These are phyloP conservation scores for Trichosporon asahii DNA, from an alignment of 1,284 basidiomycete genomes.

Conservation along the genomic window DNA sequence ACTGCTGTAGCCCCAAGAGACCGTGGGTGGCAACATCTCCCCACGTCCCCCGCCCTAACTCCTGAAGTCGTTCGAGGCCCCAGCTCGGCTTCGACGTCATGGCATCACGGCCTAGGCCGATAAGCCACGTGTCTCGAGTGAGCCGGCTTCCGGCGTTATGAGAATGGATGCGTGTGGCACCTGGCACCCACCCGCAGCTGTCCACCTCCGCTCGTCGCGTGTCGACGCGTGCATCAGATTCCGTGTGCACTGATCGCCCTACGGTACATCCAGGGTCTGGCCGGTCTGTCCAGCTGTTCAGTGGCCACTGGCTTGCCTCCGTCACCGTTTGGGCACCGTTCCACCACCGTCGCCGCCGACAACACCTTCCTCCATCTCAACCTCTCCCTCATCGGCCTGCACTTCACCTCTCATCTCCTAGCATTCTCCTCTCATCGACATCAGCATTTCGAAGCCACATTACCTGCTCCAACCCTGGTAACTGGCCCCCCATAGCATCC, in stretches of 20 bases:
- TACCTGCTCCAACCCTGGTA: slow-evolving; percentile 12
- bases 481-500: background rate
- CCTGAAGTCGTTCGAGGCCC: background rate
- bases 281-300: background rate
- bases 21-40: background rate
- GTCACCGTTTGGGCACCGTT: background rate
- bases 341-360: slow-evolving; percentile 8
- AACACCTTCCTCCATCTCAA: background rate
- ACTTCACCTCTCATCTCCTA: background rate
- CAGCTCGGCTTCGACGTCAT: background rate
- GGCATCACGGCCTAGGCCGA: background rate
- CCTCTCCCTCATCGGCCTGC: background rate
- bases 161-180: too few species aligned
- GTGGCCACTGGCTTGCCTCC: background rate
- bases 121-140: background rate
- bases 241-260: slow-evolving; percentile 1
- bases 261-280: background rate
- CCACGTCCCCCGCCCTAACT: background rate
- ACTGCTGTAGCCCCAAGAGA: background rate
- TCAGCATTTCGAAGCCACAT: background rate
- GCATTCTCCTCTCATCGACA: background rate
- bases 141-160: too few species aligned
- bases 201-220: background rate
- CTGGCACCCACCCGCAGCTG: too few species aligned
- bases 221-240: slow-evolving; percentile 1